Base-by-base conservation (phyloP, 192 early-diverging fungal species). In the Rhizophagus clarus region DNA sequence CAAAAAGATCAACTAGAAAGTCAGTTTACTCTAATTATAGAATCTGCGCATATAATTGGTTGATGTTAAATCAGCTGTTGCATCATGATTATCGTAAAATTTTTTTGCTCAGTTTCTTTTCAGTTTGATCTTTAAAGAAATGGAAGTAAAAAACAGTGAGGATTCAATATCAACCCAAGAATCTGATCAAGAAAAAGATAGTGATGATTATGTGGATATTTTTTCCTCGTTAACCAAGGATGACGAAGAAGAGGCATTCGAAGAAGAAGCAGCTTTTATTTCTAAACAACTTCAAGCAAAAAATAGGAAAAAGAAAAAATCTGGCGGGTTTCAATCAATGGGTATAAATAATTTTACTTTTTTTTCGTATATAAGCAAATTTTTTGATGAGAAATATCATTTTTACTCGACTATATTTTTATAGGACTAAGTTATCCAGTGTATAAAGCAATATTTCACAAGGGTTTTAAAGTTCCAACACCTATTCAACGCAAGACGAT, bases 301-400 rank as follows among this genome's bases (percentile, higher is more conserved):
- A 4, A 98, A 97, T 85, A 88, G 94, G 74, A 97, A 97, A 82
- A 93, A 94, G 82, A 96, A 95, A 77, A 99, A 99, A 80, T 97
- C 96, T 0, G 97, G 97, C 40, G 97, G 97, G 31, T 99, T 99
- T 85, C 97, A 98, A 84, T 96, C 96, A 8, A 97, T 99, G 97
- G 97, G 91, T 90, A 82, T 61, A 29, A 37, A 31, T 24, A 10
- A 32, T 70, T 60, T 34, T 24, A 32, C 1, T 71, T 14, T 22
- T 32, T 34, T 34, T 26, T n/a, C n/a, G 34, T 61, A 61, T 28
- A 31, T 67, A 32, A 24, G 47, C 31, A 32, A 49, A 31, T 28
- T 31, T 12, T 56, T 24, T 47, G 12, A 17, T 26, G 6, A 72
- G 22, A 2, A 32, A 28, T 8, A 34, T 34, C 61, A n/a, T 22